A percentile compares a stretch with the other conserved stretches of the same genome.
Evolutionary conservation across 179 eudicot genomes (phyloP).

Genomic region (Beta corolliflora): DNA sequence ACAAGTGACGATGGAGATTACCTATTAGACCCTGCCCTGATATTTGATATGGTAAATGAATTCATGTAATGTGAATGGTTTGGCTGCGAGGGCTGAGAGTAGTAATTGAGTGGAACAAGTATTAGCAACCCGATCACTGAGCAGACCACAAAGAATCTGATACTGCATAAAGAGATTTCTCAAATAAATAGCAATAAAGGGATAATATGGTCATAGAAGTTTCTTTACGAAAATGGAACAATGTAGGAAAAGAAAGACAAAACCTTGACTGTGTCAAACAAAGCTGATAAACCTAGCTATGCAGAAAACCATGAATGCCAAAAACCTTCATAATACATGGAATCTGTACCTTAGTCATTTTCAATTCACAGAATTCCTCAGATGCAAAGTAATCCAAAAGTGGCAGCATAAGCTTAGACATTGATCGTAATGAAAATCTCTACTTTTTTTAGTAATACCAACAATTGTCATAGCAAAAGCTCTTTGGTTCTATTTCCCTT

Average conservation of each 20-base stretch:
- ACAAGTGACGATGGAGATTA: conserved; percentile 19
- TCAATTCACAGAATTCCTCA: not conserved
- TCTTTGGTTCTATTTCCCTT: not conserved
- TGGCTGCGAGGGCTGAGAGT: conserved; percentile 36
- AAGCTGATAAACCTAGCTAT: not conserved
- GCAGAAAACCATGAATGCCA: not conserved
- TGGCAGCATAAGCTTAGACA: not conserved
- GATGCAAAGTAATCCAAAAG: not conserved
- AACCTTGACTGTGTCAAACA: not conserved
- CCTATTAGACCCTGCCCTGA: conserved; percentile 70
- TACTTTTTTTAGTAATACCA: too few species aligned
- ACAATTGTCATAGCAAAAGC: not conserved
- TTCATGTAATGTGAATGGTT: conserved; percentile 56
- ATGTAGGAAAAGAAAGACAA: not conserved
- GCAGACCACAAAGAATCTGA: conserved; percentile 75
- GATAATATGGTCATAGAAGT: not conserved
- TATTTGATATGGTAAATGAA: conserved; percentile 74
- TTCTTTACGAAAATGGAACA: not conserved
- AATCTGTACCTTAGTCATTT: not conserved
- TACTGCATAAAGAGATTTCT: conserved; percentile 49
- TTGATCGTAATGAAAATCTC: not conserved
- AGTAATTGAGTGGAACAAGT: conserved; percentile 73
- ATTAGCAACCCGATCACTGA: conserved; percentile 67
- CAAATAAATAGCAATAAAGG: conserved; percentile 13
- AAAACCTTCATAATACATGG: not conserved